A percentile compares a stretch with the other conserved stretches of the same genome.
Conservation (phyloP, 352 stramenopile genomes). For the Achlya hypogyna region DNA sequence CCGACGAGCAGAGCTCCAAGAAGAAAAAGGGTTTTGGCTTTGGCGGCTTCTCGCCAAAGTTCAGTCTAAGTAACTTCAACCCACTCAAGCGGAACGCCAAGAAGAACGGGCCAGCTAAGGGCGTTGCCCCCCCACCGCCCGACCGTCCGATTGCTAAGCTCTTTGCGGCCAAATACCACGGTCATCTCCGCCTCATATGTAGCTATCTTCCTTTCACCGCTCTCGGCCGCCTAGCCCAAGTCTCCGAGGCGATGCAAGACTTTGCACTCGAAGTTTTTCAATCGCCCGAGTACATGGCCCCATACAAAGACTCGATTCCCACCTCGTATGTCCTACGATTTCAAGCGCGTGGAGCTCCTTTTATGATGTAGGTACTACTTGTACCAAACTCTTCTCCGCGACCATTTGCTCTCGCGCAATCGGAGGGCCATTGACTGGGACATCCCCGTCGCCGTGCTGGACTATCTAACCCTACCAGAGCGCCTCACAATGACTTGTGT, state of each 20-base stretch:
- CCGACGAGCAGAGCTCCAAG: background rate
- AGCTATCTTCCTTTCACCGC: background rate
- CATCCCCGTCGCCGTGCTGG: background rate
- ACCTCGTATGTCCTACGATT: conserved; percentile 1
- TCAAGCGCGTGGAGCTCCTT: background rate
- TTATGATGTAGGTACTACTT: conserved; percentile 1
- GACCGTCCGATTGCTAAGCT: conserved; percentile 11
- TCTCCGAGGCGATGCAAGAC: conserved; percentile 11
- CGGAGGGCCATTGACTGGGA: background rate
- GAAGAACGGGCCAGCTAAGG: background rate
- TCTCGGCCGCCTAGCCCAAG: background rate
- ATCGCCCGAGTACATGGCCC: background rate
- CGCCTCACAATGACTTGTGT: background rate
- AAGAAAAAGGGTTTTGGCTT: conserved; percentile 18
- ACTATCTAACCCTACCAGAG: conserved; percentile 2
- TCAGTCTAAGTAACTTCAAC: conserved; percentile 6
- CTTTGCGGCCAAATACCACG: conserved; percentile 6
- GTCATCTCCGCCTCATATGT: background rate
- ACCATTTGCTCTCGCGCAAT: conserved; percentile 8
- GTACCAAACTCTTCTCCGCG: conserved; percentile 14
- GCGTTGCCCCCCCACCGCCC: background rate
- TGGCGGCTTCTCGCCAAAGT: conserved; percentile 10
- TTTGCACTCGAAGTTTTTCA: conserved; percentile 7
- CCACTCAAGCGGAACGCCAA: conserved; percentile 10
- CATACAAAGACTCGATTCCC: background rate